These are phyloP conservation scores for Halocafeteria seosinensis DNA, from an alignment of 108 stramenopile genomes.

Conservation along the genomic window DNA sequence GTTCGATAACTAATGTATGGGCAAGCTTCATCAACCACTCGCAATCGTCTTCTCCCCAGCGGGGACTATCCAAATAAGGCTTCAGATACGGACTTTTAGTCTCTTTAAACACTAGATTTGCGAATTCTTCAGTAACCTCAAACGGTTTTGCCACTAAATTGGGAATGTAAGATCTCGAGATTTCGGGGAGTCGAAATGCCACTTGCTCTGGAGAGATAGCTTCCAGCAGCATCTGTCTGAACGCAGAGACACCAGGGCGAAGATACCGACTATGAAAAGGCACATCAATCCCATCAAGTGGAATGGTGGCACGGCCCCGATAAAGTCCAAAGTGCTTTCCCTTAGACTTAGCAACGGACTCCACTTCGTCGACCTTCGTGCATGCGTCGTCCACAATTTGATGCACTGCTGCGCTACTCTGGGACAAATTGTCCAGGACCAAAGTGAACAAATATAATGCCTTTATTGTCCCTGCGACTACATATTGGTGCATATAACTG, in stretches of 20 bases:
- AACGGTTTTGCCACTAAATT: slow-evolving; percentile 8
- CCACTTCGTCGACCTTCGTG: not conserved
- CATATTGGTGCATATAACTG: slow-evolving; percentile 5
- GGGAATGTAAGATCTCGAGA: slow-evolving; percentile 5
- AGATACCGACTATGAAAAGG: slow-evolving; percentile 12
- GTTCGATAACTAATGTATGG: slow-evolving; percentile 3
- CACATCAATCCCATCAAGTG: slow-evolving; percentile 12
- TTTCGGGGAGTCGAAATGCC: not conserved
- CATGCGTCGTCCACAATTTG: not conserved
- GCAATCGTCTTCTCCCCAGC: too few species aligned
- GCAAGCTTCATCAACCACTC: not conserved
- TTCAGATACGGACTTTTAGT: too few species aligned
- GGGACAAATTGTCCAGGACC: not conserved
- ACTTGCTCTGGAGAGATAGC: not conserved
- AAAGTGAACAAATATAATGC: not conserved
- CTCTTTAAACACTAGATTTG: not conserved
- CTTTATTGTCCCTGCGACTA: not conserved
- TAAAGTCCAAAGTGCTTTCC: not conserved
- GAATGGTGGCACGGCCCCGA: slow-evolving; percentile 13
- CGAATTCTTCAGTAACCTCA: not conserved
- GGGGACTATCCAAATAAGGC: too few species aligned
- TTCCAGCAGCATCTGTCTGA: not conserved
- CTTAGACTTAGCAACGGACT: not conserved
- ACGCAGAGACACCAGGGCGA: slow-evolving; percentile 2
- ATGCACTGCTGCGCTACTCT: not conserved